Conservation (phyloP, 441 rosid species). For the Populus hybrid region DNA sequence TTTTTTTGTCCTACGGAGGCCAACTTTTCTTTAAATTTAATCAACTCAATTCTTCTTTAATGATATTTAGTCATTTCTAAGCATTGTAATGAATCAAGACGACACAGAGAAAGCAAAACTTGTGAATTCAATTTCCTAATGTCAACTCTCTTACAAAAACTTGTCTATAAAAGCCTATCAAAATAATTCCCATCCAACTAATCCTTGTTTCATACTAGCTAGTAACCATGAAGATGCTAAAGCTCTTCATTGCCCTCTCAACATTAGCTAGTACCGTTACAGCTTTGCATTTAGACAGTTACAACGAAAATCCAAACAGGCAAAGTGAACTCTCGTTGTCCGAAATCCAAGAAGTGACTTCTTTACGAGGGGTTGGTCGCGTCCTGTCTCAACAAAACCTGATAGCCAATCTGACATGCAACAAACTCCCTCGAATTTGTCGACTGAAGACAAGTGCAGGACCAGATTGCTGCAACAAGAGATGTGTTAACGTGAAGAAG, state of each 20-base stretch:
- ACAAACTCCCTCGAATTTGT: constrained; percentile 21
- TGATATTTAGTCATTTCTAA: background rate
- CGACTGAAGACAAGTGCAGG: constrained; percentile 21
- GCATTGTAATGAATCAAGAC: background rate
- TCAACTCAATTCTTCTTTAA: background rate
- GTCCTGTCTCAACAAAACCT: constrained; percentile 2
- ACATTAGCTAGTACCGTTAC: background rate
- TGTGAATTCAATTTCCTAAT: background rate
- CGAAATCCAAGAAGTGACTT: background rate
- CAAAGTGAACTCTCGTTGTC: background rate
- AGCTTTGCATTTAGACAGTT: background rate
- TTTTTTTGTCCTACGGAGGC: background rate
- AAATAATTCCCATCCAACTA: background rate
- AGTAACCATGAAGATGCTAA: background rate
- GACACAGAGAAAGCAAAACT: background rate
- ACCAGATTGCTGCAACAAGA: constrained; percentile 33
- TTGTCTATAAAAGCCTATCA: background rate
- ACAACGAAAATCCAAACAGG: background rate
- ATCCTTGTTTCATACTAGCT: background rate
- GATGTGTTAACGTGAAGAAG: constrained; percentile 25
- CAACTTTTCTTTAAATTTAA: background rate
- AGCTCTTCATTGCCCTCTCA: background rate
- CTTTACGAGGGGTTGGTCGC: constrained; percentile 1
- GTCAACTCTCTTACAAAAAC: background rate
- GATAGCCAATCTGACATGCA: constrained; percentile 11